phyloP scores from a whole-genome alignment of 2,329 filamentous ascomycete species.

The Fusarium pseudograminearum region DNA sequence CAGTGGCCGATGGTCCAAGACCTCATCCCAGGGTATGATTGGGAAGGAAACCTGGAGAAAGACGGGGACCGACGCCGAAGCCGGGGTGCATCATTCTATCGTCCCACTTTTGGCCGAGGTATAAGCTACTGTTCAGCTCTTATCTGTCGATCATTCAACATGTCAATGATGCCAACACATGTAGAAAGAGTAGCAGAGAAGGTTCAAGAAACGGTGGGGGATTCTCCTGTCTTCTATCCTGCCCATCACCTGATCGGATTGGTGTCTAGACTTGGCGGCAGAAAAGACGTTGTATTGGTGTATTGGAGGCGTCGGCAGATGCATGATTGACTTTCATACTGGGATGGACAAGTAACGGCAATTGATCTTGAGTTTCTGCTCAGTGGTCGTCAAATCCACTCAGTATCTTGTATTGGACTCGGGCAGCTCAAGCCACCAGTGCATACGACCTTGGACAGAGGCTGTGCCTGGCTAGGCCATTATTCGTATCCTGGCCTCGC shows the following conservation, averaged over 20 bases:
- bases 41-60: slow-evolving; percentile 47
- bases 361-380: neutral
- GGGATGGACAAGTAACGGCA: neutral
- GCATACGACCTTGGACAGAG: neutral
- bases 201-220: slow-evolving; percentile 25
- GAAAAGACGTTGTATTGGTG: neutral
- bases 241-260: neutral
- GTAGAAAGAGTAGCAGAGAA: slow-evolving; percentile 7
- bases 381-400: no score
- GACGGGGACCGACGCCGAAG: slow-evolving; percentile 45
- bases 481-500: neutral
- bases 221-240: slow-evolving; percentile 28
- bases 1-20: slow-evolving; percentile 27
- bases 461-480: neutral
- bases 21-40: slow-evolving; percentile 18
- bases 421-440: neutral
- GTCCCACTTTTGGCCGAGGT: slow-evolving; percentile 46
- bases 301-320: slow-evolving; percentile 14
- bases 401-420: neutral
- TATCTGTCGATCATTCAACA: slow-evolving; percentile 9
- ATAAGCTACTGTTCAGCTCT: slow-evolving; percentile 16
- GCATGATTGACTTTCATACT: slow-evolving; percentile 3
- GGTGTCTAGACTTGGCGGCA: neutral
- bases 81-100: slow-evolving; percentile 33
- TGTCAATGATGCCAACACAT: slow-evolving; percentile 23